These are phyloP conservation scores for Tylopilus plumbeoviolaceoides DNA, from an alignment of 768 basidiomycete genomes.

Conservation along the genomic window DNA sequence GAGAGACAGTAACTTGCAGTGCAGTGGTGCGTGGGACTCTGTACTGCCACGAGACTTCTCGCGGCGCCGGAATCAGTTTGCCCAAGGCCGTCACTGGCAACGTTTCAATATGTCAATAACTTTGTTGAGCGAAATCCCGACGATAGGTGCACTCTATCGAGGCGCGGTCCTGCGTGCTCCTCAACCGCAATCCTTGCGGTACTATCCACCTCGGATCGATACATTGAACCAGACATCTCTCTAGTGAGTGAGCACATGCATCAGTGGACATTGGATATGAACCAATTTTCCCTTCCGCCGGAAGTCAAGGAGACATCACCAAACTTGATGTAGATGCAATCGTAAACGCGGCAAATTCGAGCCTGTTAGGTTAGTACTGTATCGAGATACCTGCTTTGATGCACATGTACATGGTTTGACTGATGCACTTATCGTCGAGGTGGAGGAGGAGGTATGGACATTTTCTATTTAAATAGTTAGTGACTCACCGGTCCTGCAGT, in stretches of 20 bases:
- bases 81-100: neutral
- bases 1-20: neutral
- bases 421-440: conserved; percentile 39
- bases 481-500: conserved; percentile 38
- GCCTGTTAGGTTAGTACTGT: conserved; percentile 53
- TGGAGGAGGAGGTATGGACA: conserved; percentile 65
- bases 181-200: conserved; percentile 14
- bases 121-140: conserved; percentile 49
- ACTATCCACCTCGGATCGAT: conserved; percentile 34
- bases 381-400: neutral
- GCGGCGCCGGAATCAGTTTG: too few relatives aligned
- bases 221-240: conserved; percentile 61
- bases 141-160: conserved; percentile 53
- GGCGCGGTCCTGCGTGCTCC: conserved; percentile 35
- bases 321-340: conserved; percentile 64
- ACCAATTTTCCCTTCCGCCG: neutral
- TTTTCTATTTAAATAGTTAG: neutral
- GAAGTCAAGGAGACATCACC: conserved; percentile 79
- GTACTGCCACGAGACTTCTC: too few relatives aligned
- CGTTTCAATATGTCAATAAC: conserved; percentile 8
- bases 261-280: neutral
- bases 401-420: neutral
- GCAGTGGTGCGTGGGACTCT: neutral
- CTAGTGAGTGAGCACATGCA: conserved; percentile 44
- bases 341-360: conserved; percentile 79